Evolutionary conservation across 805 yeast species (phyloP).

Genomic region (Pichia heedii): DNA sequence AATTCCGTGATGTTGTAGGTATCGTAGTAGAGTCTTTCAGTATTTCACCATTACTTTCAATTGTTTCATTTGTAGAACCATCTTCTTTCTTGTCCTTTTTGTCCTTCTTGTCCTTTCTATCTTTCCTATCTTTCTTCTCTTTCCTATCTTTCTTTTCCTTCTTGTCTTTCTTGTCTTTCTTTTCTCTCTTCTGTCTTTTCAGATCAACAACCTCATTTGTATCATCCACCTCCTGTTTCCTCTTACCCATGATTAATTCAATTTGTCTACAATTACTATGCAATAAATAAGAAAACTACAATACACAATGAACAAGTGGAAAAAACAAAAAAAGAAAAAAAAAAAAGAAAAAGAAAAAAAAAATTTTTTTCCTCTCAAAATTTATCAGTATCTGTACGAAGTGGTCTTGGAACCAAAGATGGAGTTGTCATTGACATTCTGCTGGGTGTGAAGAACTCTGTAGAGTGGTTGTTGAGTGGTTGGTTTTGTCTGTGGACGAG

Average conservation of each 20-base stretch:
- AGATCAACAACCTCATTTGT: neutral
- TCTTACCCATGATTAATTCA: neutral
- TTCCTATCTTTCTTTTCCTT: constrained; percentile 1
- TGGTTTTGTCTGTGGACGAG: neutral
- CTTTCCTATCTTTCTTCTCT: constrained; percentile 4
- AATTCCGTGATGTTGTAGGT: neutral
- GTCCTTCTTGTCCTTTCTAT: constrained; percentile 1
- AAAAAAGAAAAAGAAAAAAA: constrained; percentile 15
- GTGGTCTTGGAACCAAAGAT: constrained; percentile 24
- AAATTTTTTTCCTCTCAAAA: neutral
- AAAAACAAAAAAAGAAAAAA: neutral
- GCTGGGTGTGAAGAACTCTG: constrained; percentile 25
- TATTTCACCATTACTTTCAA: no score
- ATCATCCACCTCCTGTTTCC: neutral
- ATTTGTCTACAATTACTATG: no score
- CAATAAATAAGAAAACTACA: no score
- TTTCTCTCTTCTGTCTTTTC: neutral
- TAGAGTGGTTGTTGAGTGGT: constrained; percentile 18
- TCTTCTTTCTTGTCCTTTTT: constrained; percentile 4
- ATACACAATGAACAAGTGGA: neutral
- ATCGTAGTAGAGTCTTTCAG: no score
- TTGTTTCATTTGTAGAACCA: no score
- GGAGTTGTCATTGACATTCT: constrained; percentile 17
- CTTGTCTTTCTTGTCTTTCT: constrained; percentile 20
- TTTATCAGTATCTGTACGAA: constrained; percentile 15